These are phyloP conservation scores for Candida ponderosae DNA, from an alignment of 805 yeast species.

Conservation along the genomic window DNA sequence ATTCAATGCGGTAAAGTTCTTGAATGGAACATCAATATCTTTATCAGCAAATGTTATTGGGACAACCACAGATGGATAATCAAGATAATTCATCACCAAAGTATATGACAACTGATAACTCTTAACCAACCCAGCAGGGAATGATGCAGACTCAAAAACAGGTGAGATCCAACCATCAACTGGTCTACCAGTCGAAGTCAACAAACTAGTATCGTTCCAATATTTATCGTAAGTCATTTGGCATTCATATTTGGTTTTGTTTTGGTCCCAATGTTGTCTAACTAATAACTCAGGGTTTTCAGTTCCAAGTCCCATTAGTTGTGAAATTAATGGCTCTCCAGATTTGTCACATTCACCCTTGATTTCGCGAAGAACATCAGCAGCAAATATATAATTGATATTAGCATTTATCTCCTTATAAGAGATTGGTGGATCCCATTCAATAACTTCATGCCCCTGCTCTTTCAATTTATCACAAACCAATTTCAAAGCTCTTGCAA, in stretches of 20 bases:
- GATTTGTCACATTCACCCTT: constrained; percentile 18
- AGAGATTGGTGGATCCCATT: constrained; percentile 30
- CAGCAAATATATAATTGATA: constrained; percentile 21
- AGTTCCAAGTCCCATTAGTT: constrained; percentile 19
- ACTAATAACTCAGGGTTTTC: constrained; percentile 6
- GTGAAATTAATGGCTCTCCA: constrained; percentile 26
- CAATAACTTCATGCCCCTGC: constrained; percentile 35
- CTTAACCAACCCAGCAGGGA: no score
- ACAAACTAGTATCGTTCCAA: constrained; percentile 25
- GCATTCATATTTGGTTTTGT: constrained; percentile 23
- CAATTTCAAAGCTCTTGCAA: constrained; percentile 34
- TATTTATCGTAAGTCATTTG: constrained; percentile 30
- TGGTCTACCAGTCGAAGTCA: constrained; percentile 28
- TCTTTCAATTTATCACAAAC: constrained; percentile 17
- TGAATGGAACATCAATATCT: constrained; percentile 19
- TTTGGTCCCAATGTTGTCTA: constrained; percentile 33
- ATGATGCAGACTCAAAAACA: constrained; percentile 34
- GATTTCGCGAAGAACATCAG: constrained; percentile 28
- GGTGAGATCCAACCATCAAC: constrained; percentile 46
- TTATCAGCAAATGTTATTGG: constrained; percentile 31
- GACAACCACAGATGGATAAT: constrained; percentile 27
- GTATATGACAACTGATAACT: no score
- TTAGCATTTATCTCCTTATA: constrained; percentile 17
- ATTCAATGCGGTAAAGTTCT: constrained; percentile 15
- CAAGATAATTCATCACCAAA: constrained; percentile 25